A percentile compares a stretch with the other conserved stretches of the same genome.
Conservation (phyloP, 805 yeast genomes). For the Torulaspora quercuum region DNA sequence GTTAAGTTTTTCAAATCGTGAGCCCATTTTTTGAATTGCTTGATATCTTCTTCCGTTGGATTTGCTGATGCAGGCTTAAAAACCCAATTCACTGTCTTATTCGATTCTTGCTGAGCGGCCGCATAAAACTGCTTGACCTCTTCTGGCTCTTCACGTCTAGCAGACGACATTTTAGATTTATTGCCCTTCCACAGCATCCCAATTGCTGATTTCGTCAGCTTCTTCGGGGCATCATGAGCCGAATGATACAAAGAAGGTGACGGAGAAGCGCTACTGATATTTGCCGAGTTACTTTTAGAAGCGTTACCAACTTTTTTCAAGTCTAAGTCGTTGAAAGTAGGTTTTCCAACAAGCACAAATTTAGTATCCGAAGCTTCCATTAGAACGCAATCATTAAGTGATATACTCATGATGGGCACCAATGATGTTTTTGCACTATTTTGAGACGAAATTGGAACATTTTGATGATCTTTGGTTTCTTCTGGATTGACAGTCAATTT, state of each 20-base stretch:
- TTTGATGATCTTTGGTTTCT: conserved; percentile 31
- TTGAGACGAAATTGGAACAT: conserved; percentile 11
- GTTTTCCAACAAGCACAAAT: conserved; percentile 40
- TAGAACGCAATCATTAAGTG: conserved; percentile 38
- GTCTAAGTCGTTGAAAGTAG: conserved; percentile 23
- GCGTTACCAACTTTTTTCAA: conserved; percentile 23
- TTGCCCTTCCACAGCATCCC: conserved; percentile 25
- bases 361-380: conserved; percentile 38
- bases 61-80: conserved; percentile 28
- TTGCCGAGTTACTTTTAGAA: conserved; percentile 30
- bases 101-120: conserved; percentile 17
- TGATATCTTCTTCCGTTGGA: conserved; percentile 43
- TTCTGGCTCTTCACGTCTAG: conserved; percentile 10
- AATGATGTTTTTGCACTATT: conserved; percentile 44
- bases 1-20: conserved; percentile 53
- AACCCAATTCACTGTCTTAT: conserved; percentile 27
- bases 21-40: conserved; percentile 51
- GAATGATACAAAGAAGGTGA: conserved; percentile 7
- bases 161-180: conserved; percentile 9
- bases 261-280: conserved; percentile 4
- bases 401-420: conserved; percentile 42
- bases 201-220: conserved; percentile 21
- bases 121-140: conserved; percentile 14
- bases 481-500: conserved; percentile 30
- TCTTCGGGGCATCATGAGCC: conserved; percentile 20